phyloP scores from a whole-genome alignment of 495 filamentous ascomycete species.

The Zalerion maritima region DNA sequence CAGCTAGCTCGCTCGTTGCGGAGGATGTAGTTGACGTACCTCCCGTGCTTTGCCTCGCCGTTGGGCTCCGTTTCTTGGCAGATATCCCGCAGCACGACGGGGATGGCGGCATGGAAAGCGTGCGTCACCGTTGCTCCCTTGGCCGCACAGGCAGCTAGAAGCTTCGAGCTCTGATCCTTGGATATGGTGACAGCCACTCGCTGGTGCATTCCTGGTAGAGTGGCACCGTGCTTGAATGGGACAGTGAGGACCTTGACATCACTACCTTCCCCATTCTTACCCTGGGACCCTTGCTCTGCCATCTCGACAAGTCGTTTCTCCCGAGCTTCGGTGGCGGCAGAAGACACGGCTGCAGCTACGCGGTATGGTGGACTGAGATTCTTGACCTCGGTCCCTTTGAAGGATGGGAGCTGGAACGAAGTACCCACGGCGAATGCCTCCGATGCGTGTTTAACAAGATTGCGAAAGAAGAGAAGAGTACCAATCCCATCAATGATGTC shows the following conservation, averaged over 20 bases:
- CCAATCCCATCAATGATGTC: constrained; percentile 36
- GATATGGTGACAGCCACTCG: constrained; percentile 9
- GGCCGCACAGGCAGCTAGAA: constrained; percentile 12
- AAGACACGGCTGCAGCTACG: constrained; percentile 10
- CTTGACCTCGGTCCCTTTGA: constrained; percentile 8
- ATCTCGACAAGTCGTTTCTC: too few species aligned
- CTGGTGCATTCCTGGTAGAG: constrained; percentile 6
- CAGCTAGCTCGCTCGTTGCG: constrained; percentile 17
- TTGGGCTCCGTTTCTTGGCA: too few species aligned
- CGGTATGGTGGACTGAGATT: constrained; percentile 12
- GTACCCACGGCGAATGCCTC: constrained; percentile 7
- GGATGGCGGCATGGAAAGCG: constrained; percentile 19
- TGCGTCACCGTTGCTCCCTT: constrained; percentile 18
- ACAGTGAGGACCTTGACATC: constrained; percentile 6
- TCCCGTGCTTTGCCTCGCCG: constrained; percentile 4
- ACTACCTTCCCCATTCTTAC: constrained; percentile 7
- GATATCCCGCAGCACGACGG: constrained; percentile 12
- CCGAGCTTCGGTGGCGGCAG: constrained; percentile 5
- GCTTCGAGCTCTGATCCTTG: constrained; percentile 2
- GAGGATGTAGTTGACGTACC: constrained; percentile 20
- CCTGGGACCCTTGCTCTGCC: too few species aligned
- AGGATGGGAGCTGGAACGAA: neutral
- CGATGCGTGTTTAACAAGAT: constrained; percentile 9
- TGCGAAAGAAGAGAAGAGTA: constrained; percentile 23
- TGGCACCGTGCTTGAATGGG: constrained; percentile 1